These are phyloP conservation scores for Pseudozyma flocculosa DNA, from an alignment of 1,284 basidiomycete species.

Conservation along the genomic window DNA sequence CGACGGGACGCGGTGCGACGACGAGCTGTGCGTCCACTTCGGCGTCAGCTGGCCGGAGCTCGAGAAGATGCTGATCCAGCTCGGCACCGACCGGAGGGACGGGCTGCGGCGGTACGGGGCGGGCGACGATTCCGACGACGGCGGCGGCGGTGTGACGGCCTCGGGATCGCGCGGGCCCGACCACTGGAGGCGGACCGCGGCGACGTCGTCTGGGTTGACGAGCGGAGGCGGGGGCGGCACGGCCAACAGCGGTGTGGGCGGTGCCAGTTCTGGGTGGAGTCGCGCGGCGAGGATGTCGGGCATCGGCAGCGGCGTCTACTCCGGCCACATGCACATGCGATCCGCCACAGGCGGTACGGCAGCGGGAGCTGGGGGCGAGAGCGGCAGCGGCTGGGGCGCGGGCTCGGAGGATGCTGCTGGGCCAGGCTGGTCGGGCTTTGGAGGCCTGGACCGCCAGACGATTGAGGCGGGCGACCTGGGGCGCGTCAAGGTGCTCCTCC, in stretches of 20 bases:
- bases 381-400: slow-evolving; percentile 14
- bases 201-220: slow-evolving; percentile 5
- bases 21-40: slow-evolving; percentile 81
- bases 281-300: slow-evolving; percentile 16
- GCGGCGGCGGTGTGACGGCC: slow-evolving; percentile 1
- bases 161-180: slow-evolving; percentile 10
- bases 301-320: slow-evolving; percentile 4
- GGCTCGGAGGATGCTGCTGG: slow-evolving; percentile 24
- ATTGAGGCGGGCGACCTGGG: slow-evolving; percentile 33
- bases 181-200: slow-evolving; percentile 6
- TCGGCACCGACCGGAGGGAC: slow-evolving; percentile 10
- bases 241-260: slow-evolving; percentile 4
- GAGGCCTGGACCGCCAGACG: slow-evolving; percentile 16
- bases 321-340: too few relatives aligned
- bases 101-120: neutral
- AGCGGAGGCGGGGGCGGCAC: too few relatives aligned
- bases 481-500: slow-evolving; percentile 23
- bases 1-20: slow-evolving; percentile 85
- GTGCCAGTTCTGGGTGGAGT: slow-evolving; percentile 31
- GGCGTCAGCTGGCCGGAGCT: slow-evolving; percentile 80
- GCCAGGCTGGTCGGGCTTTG: slow-evolving; percentile 1
- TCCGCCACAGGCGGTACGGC: too few relatives aligned
- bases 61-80: slow-evolving; percentile 68
- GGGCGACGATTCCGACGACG: slow-evolving; percentile 16
- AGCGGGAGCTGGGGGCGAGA: neutral